A percentile compares a stretch with the other conserved stretches of the same genome.
phyloP scores from a whole-genome alignment of 495 filamentous ascomycete species.

The Cenococcum geophilum region DNA sequence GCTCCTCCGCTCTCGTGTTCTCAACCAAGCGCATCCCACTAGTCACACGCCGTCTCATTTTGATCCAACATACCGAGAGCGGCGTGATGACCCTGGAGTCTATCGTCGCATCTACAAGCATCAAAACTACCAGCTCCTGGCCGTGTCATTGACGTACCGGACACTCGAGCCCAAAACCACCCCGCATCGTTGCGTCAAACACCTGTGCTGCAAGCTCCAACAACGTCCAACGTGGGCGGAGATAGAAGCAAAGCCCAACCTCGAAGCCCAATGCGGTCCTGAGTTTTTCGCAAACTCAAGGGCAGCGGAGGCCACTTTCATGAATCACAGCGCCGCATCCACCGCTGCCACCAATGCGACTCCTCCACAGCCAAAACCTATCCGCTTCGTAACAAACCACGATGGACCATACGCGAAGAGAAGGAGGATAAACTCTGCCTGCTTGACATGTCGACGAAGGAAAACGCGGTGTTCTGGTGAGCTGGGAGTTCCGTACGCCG shows the following conservation, averaged over 20 bases:
- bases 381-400: slow-evolving; percentile 32
- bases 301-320: slow-evolving; percentile 18
- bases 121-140: not conserved
- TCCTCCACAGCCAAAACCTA: slow-evolving; percentile 23
- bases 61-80: not conserved
- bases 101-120: not conserved
- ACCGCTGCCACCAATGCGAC: slow-evolving; percentile 22
- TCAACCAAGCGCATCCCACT: not conserved
- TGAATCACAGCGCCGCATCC: slow-evolving; percentile 27
- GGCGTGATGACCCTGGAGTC: not conserved
- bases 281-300: slow-evolving; percentile 7
- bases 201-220: not conserved
- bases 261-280: slow-evolving; percentile 10
- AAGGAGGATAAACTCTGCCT: slow-evolving; percentile 31
- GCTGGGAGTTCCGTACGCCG: not conserved
- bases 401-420: slow-evolving; percentile 32
- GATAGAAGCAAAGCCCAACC: not conserved
- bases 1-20: slow-evolving; percentile 7
- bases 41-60: slow-evolving; percentile 3
- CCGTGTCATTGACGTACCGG: not conserved
- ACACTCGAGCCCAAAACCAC: slow-evolving; percentile 4
- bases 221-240: not conserved
- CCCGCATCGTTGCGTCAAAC: not conserved
- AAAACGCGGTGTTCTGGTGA: slow-evolving; percentile 74
- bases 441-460: slow-evolving; percentile 30